Base-by-base conservation (phyloP, 768 basidiomycete genomes). In the Leccinellum albellum region DNA sequence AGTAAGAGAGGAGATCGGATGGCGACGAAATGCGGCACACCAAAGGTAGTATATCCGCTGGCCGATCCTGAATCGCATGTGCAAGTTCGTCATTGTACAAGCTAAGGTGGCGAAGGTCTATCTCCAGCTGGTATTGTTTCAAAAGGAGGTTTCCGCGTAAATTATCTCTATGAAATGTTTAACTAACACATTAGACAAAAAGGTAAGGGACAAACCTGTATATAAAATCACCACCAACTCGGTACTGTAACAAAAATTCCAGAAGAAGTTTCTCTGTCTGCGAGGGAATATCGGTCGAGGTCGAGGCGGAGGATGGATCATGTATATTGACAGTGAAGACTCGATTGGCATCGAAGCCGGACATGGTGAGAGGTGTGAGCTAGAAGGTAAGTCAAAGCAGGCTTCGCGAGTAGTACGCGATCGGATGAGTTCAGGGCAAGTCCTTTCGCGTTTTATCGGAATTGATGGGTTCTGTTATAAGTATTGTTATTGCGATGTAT, bases 61-160 rank as follows among this genome's bases (percentile, higher is more conserved):
- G 97, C 64, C 81, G 79, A 62, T 93, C 90, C 72, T 97, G 93
- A 54, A 98, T 86, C 21, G 85, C 84, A 70, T 95, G 91, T 2
- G 93, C 94, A 33, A 99, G 79, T 98, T 96, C 94, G 66, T 98
- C 95, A 64, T 97, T 94, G 78, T 88, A 98, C 28, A 94, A 76
- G 72, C 84, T 74, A 60, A 90, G 68, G 74, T 91, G 80, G 60
- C 86, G 77, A 64, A 96, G 79, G 74, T 33, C 88, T 59, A 98
- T 85, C 73, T 97, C 84, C 57, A 98, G 86, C 52, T 87, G 76
- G 69, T 89, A 85, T 59, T 95, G 91, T 68, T 94, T 94, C 61
- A 96, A 71, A 14, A 98, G 82, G 32, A 98, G 74, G 69, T 94
- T 96, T 47, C 86, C 91, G 20, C 95, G 84, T 28, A 98, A 78